phyloP scores from a whole-genome alignment of 73 alveolate genomes.

The Symbiodinium pilosum region DNA sequence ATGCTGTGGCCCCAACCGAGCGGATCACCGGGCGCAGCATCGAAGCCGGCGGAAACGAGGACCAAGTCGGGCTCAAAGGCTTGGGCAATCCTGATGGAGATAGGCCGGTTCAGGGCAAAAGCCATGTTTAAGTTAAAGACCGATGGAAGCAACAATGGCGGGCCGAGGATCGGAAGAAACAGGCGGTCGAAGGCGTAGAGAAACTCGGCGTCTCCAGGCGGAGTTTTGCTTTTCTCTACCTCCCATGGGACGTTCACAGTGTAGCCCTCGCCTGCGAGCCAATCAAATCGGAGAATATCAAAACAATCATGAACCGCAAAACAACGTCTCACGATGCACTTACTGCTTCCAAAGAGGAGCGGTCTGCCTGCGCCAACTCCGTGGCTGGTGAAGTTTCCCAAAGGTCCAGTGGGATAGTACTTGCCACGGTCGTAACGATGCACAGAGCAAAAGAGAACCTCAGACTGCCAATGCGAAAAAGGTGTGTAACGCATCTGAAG shows the following conservation, averaged over 20 bases:
- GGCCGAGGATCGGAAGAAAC: conserved; percentile 28
- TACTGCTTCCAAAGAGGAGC: background rate
- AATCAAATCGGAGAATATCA: no score
- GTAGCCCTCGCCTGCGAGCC: conserved; percentile 96
- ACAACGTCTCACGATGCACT: background rate
- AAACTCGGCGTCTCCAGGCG: conserved; percentile 68
- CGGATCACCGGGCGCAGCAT: conserved; percentile 98
- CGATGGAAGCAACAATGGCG: no score
- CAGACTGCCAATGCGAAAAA: background rate
- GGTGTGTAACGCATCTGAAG: background rate
- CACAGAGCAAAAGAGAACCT: conserved; percentile 97
- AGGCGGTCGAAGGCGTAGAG: conserved; percentile 79
- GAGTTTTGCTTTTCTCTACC: conserved; percentile 90
- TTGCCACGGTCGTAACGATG: conserved; percentile 98
- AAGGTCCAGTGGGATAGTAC: conserved; percentile 96
- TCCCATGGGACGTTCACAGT: conserved; percentile 97
- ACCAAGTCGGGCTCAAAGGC: conserved; percentile 97
- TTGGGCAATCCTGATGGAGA: conserved; percentile 63
- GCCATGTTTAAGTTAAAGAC: no score
- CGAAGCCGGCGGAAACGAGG: conserved; percentile 98
- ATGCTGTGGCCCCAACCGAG: conserved; percentile 97
- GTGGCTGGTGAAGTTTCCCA: conserved; percentile 96
- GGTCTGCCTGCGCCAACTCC: conserved; percentile 95
- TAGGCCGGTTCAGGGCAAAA: background rate
- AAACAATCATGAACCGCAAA: background rate